Base-by-base conservation (phyloP, 2,329 filamentous ascomycete species). In the Stagonosporopsis tanaceti region DNA sequence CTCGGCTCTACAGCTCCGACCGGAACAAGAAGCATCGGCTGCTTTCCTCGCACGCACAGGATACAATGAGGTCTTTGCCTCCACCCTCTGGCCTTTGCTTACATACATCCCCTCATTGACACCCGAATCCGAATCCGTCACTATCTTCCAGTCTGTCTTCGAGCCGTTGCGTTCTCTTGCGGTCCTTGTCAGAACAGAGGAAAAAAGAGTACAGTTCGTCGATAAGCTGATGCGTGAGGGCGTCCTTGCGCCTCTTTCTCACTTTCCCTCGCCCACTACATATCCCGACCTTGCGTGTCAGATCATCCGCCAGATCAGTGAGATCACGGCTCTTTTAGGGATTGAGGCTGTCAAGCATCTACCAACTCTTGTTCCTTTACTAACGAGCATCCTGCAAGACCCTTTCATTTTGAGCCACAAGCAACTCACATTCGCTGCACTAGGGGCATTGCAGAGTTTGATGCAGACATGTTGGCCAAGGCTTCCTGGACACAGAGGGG, bases 51-150 rank as follows among this genome's bases (percentile, higher is more conserved):
- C 50, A 12, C 41, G 74, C 74, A 12, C 80, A 81, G 42, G 90
- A 0, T 84, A 94, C 7, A 84, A 83, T 22, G 77, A 82, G 14
- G 84, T 94, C 25, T 89, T 94, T 59, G 84, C 89, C 67, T 85
- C 92, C 20, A 85, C 88, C 3, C 76, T 92, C 2, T 83, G 88
- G 62, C 90, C 92, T 0, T 87, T 88, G 34, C 82, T 97, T n/a
- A 82, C 89, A 7, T 91, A 87, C 66, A 81, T 97, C 6, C 93
- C 94, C 0, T 86, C 83, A 12, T 79, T 96, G 39, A 97, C 92
- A 0, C 87, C 90, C 0, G 89, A 91, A 67, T 72, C 82, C 0
- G 90, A 95, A 53, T 90, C 90, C 4, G 70, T 90, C 2, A 68
- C 71, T 1, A 78, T 97, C 3, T 82, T 97, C 1, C 69, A 75